phyloP scores from a whole-genome alignment of 1,139 yeast species.

The Saccharomyces hybrid region DNA sequence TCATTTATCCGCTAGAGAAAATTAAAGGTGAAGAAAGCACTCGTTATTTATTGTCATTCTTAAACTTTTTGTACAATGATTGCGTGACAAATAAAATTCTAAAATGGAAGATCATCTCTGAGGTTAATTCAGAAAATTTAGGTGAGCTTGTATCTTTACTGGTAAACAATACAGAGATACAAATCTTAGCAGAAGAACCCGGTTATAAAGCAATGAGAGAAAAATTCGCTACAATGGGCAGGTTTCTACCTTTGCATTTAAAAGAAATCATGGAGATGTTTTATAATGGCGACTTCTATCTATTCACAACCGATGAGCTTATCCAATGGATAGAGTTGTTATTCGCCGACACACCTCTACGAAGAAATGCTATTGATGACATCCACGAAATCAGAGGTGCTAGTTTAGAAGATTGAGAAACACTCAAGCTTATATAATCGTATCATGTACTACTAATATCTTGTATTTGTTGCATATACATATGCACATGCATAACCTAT shows the following conservation, averaged over 20 bases:
- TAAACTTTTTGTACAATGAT: constrained; percentile 20
- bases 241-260: constrained; percentile 46
- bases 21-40: constrained; percentile 12
- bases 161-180: constrained; percentile 15
- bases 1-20: constrained; percentile 14
- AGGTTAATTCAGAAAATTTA: constrained; percentile 27
- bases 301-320: constrained; percentile 61
- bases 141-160: constrained; percentile 22
- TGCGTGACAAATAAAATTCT: constrained; percentile 18
- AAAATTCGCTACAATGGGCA: constrained; percentile 23
- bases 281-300: constrained; percentile 66
- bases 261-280: constrained; percentile 63
- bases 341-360: constrained; percentile 63
- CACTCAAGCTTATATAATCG: not conserved
- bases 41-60: constrained; percentile 8
- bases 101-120: constrained; percentile 29
- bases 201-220: constrained; percentile 23
- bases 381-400: constrained; percentile 42
- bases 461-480: not conserved
- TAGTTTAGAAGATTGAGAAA: constrained; percentile 10
- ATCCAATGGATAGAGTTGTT: constrained; percentile 49
- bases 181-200: constrained; percentile 7
- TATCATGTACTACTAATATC: not conserved
- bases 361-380: constrained; percentile 55
- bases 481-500: too few relatives aligned